Evolutionary conservation across 352 stramenopile species (phyloP).

Genomic region (Globisporangium emineosum): DNA sequence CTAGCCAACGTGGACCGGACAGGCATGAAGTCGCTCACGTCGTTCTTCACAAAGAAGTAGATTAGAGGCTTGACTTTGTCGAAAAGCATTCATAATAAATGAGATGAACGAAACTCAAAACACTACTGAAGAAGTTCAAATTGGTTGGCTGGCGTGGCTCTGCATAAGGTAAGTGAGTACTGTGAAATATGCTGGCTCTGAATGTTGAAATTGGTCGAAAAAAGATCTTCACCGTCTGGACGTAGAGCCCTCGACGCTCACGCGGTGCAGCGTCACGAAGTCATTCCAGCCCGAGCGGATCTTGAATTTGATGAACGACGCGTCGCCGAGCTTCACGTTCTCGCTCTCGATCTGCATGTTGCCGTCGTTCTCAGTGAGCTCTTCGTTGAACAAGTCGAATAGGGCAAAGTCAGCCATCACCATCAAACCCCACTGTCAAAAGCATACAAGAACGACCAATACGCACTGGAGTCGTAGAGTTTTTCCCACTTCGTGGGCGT

Average conservation of each 20-base stretch:
- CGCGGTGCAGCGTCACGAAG: slow-evolving; percentile 71
- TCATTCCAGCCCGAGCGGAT: slow-evolving; percentile 82
- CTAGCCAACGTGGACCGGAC: slow-evolving; percentile 68
- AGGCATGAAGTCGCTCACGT: slow-evolving; percentile 84
- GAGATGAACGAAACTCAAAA: not conserved
- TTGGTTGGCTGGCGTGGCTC: not conserved
- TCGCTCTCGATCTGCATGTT: slow-evolving; percentile 81
- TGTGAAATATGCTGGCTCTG: too few species aligned
- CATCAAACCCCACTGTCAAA: not conserved
- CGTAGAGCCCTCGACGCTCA: slow-evolving; percentile 79
- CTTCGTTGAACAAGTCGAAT: slow-evolving; percentile 19
- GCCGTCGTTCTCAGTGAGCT: slow-evolving; percentile 76
- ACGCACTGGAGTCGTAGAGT: slow-evolving; percentile 68
- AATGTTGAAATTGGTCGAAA: not conserved
- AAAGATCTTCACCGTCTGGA: slow-evolving; percentile 21
- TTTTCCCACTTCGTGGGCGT: slow-evolving; percentile 82
- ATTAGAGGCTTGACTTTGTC: not conserved
- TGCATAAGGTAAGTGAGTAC: too few species aligned
- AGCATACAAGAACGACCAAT: too few species aligned
- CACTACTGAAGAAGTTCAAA: not conserved
- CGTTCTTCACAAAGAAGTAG: slow-evolving; percentile 82
- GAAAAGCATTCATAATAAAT: not conserved
- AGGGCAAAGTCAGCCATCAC: slow-evolving; percentile 2
- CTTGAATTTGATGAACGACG: slow-evolving; percentile 83
- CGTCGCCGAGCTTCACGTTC: slow-evolving; percentile 63